Evolutionary conservation across 2,329 filamentous ascomycete species (phyloP), one percentile per base, ranked within the genome.

Genomic region (Fusarium nurragi): DNA sequence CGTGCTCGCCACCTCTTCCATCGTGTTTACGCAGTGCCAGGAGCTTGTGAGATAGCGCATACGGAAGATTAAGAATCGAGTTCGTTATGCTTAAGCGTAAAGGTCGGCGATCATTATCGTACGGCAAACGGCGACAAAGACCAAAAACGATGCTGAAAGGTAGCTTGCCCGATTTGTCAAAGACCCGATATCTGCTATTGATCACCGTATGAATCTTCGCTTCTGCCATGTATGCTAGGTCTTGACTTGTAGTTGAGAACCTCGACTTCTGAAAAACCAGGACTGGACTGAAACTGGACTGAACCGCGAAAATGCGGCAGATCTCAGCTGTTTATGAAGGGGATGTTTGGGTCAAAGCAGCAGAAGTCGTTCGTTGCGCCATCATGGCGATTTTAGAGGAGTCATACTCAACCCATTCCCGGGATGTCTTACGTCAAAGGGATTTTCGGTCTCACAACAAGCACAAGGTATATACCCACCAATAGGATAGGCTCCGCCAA

Each of bases 241-340:
- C 13, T 4, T 11, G 18, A 3, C 0, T 14, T 34, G 43, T 2
- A n/a, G 2, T 13, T 22, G 3, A 3, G 4, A 9, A 0, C 6
- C 6, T 14, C 0, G 13, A 13, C 16, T 10, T 43, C n/a, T 28
- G n/a, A 9, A 14, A 9, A 4, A 10, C 16, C 2, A n/a, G n/a
- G n/a, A n/a, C n/a, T n/a, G n/a, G n/a, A n/a, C n/a, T n/a, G n/a
- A n/a, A n/a, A n/a, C n/a, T n/a, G n/a, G n/a, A n/a, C n/a, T n/a
- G n/a, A n/a, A n/a, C n/a, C n/a, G n/a, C n/a, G 3, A 34, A n/a
- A 7, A 5, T n/a, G 16, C n/a, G 8, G 16, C 16, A 16, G 13
- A 32, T n/a, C 30, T 13, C 16, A n/a, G 6, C 1, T 34, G 9
- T 34, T 34, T 9, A 5, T 34, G 2, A 34, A 34, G 16, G 5